A percentile compares a stretch with the other conserved stretches of the same genome.
phyloP scores from a whole-genome alignment of 1,139 yeast species.

The Suhomyces bribrorum region DNA sequence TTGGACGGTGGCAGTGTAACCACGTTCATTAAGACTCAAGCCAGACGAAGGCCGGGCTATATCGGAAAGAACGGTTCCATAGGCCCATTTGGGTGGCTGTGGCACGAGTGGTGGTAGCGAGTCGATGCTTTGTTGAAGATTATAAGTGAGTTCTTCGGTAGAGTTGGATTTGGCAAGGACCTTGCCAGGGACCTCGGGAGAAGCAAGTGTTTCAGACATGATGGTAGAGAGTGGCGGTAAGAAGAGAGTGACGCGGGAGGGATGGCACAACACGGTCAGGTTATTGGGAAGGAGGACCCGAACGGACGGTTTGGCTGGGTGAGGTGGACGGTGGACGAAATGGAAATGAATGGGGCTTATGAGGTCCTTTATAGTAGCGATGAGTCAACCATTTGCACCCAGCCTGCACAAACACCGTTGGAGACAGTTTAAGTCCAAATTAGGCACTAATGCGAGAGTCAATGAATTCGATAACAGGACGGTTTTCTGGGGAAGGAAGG shows the following conservation, averaged over 20 bases:
- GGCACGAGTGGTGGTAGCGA: constrained; percentile 1
- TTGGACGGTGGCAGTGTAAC: constrained; percentile 23
- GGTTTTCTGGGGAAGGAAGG: too few species aligned
- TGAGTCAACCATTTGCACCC: neutral
- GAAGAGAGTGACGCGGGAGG: too few species aligned
- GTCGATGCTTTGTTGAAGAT: neutral
- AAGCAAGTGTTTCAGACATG: too few species aligned
- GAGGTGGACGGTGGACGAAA: too few species aligned
- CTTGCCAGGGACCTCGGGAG: too few species aligned
- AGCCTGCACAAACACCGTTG: neutral
- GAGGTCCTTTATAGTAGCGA: neutral
- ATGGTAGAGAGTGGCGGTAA: too few species aligned
- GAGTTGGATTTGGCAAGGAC: constrained; percentile 1
- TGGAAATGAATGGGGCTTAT: too few species aligned
- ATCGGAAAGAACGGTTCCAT: constrained; percentile 5
- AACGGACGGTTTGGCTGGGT: too few species aligned
- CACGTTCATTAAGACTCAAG: constrained; percentile 27
- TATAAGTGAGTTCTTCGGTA: constrained; percentile 3
- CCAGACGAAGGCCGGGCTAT: constrained; percentile 20
- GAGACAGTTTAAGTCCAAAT: neutral
- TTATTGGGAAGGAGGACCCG: too few species aligned
- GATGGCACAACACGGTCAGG: too few species aligned
- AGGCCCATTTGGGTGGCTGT: constrained; percentile 8
- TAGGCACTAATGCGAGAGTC: too few species aligned
- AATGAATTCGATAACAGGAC: too few species aligned